Base-by-base conservation (phyloP, 164 flowering plant genomes). In the Chimonanthus praecox region DNA sequence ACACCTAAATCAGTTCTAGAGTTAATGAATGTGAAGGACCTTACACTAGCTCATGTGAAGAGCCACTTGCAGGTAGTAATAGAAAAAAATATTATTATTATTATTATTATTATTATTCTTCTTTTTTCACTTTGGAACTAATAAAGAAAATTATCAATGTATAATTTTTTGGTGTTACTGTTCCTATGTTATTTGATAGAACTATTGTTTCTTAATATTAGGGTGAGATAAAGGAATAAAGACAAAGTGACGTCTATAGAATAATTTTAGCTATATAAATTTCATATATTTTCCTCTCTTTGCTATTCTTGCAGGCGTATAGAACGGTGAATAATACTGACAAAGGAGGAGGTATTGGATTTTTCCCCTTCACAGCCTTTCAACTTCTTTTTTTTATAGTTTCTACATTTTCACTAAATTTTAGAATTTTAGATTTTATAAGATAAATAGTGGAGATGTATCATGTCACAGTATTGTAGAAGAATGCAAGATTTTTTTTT, bases 31-130 rank as follows among this genome's bases (percentile, higher is more conserved):
- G 97, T 90, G 74, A 92, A 92, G 84, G 97, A 92, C 83, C 88
- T 92, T 79, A 92, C 97, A 74, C 86, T 92, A 80, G 97, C 97
- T 75, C 97, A 92, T 80, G 97, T 92, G 73, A 92, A 92, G 87
- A 90, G 95, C 73, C 97, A 92, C 77, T 86, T 92, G 78, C 95
- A 92, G 94, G 97, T 92, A 72, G 74, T 83, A 61, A n/a, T 66
- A 49, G 68, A 74, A 64, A 68, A 33, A 33, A 33, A 0, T 20
- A 20, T 20, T 20, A 20, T 1, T 33, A 33, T 33, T 33, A 33
- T 33, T 1, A 33, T 76, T 78, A 66, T 43, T 49, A 47, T 48
- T 33, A 47, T 20, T 0, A 20, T 20, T 20, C 0, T 33, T 33
- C 33, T 0, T 33, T 33, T 33, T 33, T 33, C 33, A 33, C 33